Evolutionary conservation across 495 filamentous ascomycete species (phyloP).

Genomic region (Pseudevernia furfuracea): DNA sequence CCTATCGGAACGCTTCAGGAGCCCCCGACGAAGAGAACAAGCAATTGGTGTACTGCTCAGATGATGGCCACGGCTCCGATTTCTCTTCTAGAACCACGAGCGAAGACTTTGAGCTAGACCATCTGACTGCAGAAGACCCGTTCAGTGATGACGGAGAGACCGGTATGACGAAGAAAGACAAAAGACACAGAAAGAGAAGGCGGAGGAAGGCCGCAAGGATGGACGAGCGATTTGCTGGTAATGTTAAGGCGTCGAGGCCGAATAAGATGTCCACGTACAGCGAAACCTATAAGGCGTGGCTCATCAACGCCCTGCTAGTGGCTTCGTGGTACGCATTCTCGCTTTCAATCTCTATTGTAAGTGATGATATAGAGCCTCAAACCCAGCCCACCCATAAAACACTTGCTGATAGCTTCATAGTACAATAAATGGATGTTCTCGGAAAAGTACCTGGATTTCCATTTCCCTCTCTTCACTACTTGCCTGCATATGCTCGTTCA

Average conservation of each 20-base stretch:
- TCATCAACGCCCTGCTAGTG: slow-evolving; percentile 71
- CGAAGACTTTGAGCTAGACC: slow-evolving; percentile 52
- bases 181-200: slow-evolving; percentile 55
- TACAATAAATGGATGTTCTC: slow-evolving; percentile 99
- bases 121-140: slow-evolving; percentile 57
- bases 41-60: slow-evolving; percentile 18
- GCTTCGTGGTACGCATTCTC: slow-evolving; percentile 92
- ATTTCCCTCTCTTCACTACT: slow-evolving; percentile 92
- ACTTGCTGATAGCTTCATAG: slow-evolving; percentile 35
- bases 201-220: slow-evolving; percentile 59
- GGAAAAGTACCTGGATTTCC: slow-evolving; percentile 73
- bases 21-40: slow-evolving; percentile 27
- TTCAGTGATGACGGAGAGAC: slow-evolving; percentile 86
- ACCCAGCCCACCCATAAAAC: no score
- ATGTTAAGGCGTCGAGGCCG: slow-evolving; percentile 40
- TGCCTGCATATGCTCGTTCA: slow-evolving; percentile 95
- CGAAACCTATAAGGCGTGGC: slow-evolving; percentile 56
- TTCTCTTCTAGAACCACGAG: slow-evolving; percentile 38
- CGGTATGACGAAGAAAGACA: slow-evolving; percentile 67
- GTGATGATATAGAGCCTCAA: slow-evolving; percentile 27
- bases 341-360: slow-evolving; percentile 86
- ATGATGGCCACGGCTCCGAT: slow-evolving; percentile 36
- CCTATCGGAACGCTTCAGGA: neutral
- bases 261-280: slow-evolving; percentile 47
- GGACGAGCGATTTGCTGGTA: slow-evolving; percentile 61